Conservation (phyloP, 768 basidiomycete genomes). For the Lactifluus piperatus region DNA sequence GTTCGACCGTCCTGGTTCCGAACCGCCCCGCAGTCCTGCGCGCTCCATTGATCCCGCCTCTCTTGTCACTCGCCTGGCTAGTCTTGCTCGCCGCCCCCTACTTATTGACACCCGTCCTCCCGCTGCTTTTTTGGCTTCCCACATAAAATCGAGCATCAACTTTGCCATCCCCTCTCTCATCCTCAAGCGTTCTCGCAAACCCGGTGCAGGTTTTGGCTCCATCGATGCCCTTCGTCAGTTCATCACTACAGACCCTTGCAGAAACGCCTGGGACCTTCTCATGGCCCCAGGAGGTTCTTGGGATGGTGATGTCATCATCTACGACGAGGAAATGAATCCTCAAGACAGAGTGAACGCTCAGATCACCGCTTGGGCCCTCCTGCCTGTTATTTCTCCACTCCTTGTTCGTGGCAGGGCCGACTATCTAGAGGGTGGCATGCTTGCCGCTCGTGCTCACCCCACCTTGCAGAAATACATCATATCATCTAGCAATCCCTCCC, state of each 20-base stretch:
- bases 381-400: constrained; percentile 53
- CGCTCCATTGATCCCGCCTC: constrained; percentile 38
- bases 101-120: constrained; percentile 78
- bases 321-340: constrained; percentile 70
- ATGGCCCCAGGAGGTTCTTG: constrained; percentile 44
- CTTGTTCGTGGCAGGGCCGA: constrained; percentile 46
- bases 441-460: constrained; percentile 49
- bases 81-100: constrained; percentile 45
- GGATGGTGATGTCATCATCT: constrained; percentile 71
- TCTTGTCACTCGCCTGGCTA: constrained; percentile 39
- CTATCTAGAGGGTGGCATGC: constrained; percentile 68
- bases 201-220: constrained; percentile 55
- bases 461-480: constrained; percentile 45
- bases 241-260: constrained; percentile 71
- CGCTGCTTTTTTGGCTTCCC: constrained; percentile 52
- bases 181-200: constrained; percentile 73
- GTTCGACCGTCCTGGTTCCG: constrained; percentile 17
- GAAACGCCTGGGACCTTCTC: constrained; percentile 58
- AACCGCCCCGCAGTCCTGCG: constrained; percentile 23
- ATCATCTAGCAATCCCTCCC: constrained; percentile 26
- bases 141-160: constrained; percentile 66
- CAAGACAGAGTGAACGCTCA: constrained; percentile 48
- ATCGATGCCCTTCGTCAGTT: constrained; percentile 69
- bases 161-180: constrained; percentile 87
- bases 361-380: constrained; percentile 60